A percentile compares a stretch with the other conserved stretches of the same genome.
phyloP scores from a whole-genome alignment of 2,329 filamentous ascomycete species.

The Cryphonectria parasitica region DNA sequence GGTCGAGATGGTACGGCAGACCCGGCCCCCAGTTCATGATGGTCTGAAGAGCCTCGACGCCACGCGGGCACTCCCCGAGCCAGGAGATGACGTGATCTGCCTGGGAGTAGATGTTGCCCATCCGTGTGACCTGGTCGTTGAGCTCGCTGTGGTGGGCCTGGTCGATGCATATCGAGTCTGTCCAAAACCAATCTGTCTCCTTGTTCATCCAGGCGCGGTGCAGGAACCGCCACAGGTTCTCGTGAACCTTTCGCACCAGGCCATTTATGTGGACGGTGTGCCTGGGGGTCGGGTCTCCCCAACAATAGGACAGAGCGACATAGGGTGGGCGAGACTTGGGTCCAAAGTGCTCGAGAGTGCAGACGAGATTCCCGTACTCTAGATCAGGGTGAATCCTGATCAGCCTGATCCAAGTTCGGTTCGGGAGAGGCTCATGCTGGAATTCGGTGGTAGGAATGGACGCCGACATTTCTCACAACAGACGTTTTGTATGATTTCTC shows the following conservation, averaged over 20 bases:
- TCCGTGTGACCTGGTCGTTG: constrained; percentile 12
- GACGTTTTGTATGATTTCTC: background rate
- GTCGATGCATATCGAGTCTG: constrained; percentile 18
- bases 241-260: constrained; percentile 4
- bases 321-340: background rate
- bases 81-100: constrained; percentile 17
- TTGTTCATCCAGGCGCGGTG: constrained; percentile 12
- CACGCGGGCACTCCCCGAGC: constrained; percentile 9
- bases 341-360: constrained; percentile 8
- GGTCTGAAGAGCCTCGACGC: constrained; percentile 8
- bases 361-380: constrained; percentile 1
- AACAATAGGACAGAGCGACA: constrained; percentile 19
- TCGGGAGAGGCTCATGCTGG: constrained; percentile 10
- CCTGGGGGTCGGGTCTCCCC: constrained; percentile 15
- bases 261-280: constrained; percentile 15
- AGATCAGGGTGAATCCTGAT: constrained; percentile 9
- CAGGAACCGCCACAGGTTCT: constrained; percentile 17
- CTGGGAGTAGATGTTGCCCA: constrained; percentile 16
- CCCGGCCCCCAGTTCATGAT: background rate
- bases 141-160: constrained; percentile 13
- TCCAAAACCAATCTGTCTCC: constrained; percentile 10
- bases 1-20: background rate
- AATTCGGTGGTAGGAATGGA: background rate
- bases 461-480: background rate
- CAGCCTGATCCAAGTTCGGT: constrained; percentile 11